Base-by-base conservation (phyloP, 2,329 filamentous ascomycete genomes). In the Phyllosticta citrichinensis region DNA sequence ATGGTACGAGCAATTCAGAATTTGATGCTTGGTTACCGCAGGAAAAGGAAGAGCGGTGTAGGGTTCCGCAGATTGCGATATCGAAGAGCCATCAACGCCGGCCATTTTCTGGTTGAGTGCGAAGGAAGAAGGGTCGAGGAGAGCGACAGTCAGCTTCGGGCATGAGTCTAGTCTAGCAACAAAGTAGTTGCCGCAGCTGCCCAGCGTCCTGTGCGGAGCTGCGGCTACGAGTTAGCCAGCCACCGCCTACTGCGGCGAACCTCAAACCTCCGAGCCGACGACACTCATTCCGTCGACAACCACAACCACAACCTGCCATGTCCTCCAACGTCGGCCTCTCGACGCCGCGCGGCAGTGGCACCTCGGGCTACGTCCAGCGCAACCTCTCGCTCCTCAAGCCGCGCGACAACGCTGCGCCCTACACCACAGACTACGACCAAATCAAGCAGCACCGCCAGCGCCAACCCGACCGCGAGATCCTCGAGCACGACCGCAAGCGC, bases 251-350 rank as follows among this genome's bases (percentile, higher is more conserved):
- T 52, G 10, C 40, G 40, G 57, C 57, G 27, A 52, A 60, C n/a
- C n/a, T 24, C 24, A 24, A 40, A 47, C 61, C 47, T 51, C 30
- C 52, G 12, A 27, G 50, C 19, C 52, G 5, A 40, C 17, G 3
- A 30, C 27, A 30, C 27, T 50, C 61, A 40, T 40, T 11, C 25
- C 27, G 24, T 27, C 22, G 3, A 27, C 47, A 60, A 53, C 52
- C 51, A 20, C 58, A 59, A 66, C 35, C 68, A 22, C n/a, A n/a
- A n/a, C n/a, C n/a, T n/a, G n/a, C 2, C 22, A 97, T 97, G 94
- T 94, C 92, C 63, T 91, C 94, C 66, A 99, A 99, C 78, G 94
- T 99, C 70, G 95, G 94, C 62, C 90, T 99, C 69, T 86, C 88
- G 62, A 99, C 94, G 4, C 94, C 94, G 2, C 87, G 94, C 70